Evolutionary conservation across 345 rosid species (phyloP), one percentile per base, ranked within the genome.

Genomic region (Eucalyptus curtisii): DNA sequence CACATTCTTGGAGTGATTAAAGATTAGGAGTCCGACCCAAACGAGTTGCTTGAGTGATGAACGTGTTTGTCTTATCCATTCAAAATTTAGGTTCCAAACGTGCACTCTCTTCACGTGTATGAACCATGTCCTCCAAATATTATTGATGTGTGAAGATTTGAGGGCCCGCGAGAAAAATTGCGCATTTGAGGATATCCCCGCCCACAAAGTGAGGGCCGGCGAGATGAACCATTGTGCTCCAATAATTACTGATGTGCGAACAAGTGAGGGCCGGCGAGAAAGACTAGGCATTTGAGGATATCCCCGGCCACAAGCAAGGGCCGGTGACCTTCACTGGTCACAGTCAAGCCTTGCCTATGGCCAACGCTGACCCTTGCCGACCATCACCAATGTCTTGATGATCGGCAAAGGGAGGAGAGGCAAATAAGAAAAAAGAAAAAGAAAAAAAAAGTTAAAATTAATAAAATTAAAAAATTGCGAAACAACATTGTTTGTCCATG

Each of bases 331-430:
- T 71, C 81, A 17, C 25, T 1, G 2, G 45, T 71, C 25, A 33
- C 0, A 33, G 13, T 22, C 2, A 7, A 19, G 45, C 13, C 81
- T 64, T 13, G 19, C 33, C 71, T 64, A 13, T 64, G 71, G 33
- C 17, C 3, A 2, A 13, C 2, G 3, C 0, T 27, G n/a, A 31
- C 13, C 66, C 7, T 57, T 11, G 13, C 14, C 7, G 0, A 25
- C 4, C n/a, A 11, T 27, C 14, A 4, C 66, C 3, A 5, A 57
- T 0, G 14, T 59, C 31, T 11, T 27, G 13, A 25, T 11, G n/a
- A 57, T 59, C 0, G 66, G n/a, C 1, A 12, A 1, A 59, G 66
- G 31, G 15, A 59, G 11, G 15, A 59, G n/a, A 57, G 31, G n/a
- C 6, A 59, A 59, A 59, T 25, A 25, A 27, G 3, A 59, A 5